Conservation (phyloP, 2,329 filamentous ascomycete genomes). For the Aspergillus vadensis region DNA sequence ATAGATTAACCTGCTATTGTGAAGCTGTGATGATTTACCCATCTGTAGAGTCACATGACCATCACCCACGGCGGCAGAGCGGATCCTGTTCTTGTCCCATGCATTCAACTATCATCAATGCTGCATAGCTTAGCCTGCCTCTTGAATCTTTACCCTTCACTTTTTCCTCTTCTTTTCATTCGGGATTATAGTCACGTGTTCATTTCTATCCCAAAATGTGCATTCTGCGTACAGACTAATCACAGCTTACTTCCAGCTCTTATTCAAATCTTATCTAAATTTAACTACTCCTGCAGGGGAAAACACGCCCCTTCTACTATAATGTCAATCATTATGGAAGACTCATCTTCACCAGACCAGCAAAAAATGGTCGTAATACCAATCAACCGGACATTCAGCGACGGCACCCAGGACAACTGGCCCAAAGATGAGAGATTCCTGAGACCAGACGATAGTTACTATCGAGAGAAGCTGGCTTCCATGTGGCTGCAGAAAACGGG, state of each 20-base stretch:
- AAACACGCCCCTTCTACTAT: neutral
- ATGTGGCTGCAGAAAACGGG: constrained; percentile 52
- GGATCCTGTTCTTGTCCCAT: neutral
- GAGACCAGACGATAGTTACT: constrained; percentile 44
- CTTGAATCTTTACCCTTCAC: neutral
- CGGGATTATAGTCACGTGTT: neutral
- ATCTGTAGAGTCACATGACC: constrained; percentile 12
- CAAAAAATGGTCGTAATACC: constrained; percentile 32
- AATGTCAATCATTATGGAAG: constrained; percentile 10
- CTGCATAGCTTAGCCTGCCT: neutral
- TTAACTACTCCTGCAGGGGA: neutral
- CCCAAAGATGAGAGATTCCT: constrained; percentile 39
- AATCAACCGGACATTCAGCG: constrained; percentile 38
- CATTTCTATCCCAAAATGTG: neutral
- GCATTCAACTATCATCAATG: neutral
- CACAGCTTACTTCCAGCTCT: neutral
- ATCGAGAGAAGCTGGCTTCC: constrained; percentile 51
- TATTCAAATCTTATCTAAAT: neutral
- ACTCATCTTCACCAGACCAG: constrained; percentile 17
- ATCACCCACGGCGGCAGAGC: neutral
- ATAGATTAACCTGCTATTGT: neutral
- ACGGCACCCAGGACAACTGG: constrained; percentile 42
- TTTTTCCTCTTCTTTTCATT: neutral
- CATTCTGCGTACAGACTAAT: neutral
- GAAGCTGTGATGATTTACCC: neutral